Percentiles rank a stretch among this genome's conserved stretches.
Evolutionary conservation across 2,329 filamentous ascomycete genomes (phyloP).

Genomic region (Trichothecium roseum): DNA sequence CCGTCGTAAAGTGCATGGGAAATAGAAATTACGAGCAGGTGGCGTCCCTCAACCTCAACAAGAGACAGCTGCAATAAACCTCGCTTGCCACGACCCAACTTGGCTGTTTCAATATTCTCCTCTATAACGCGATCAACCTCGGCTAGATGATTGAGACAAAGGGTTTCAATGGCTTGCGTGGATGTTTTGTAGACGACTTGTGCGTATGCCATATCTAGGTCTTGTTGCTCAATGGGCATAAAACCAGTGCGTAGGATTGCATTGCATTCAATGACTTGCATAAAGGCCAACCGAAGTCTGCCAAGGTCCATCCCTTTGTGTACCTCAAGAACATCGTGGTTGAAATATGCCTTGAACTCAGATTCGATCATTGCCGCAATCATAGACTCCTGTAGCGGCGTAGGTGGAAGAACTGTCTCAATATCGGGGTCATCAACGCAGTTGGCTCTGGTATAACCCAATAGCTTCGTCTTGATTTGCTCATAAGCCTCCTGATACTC

Average conservation of each 20-base stretch:
- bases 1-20: conserved; percentile 87
- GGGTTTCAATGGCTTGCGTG: conserved; percentile 10
- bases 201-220: conserved; percentile 38
- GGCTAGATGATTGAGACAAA: conserved; percentile 14
- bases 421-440: conserved; percentile 26
- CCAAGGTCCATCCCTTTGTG: conserved; percentile 39
- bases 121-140: conserved; percentile 25
- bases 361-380: conserved; percentile 72
- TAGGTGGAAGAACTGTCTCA: conserved; percentile 59
- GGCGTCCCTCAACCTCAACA: conserved; percentile 7
- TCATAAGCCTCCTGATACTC: not conserved
- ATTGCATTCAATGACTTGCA: conserved; percentile 43
- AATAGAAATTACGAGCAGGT: conserved; percentile 56
- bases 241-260: conserved; percentile 73
- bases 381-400: conserved; percentile 81
- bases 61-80: conserved; percentile 36
- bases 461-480: conserved; percentile 22
- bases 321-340: conserved; percentile 66
- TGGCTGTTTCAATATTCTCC: conserved; percentile 1
- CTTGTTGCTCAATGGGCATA: conserved; percentile 49
- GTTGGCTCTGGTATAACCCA: conserved; percentile 19
- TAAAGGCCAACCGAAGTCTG: conserved; percentile 52
- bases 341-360: conserved; percentile 69
- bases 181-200: conserved; percentile 31
- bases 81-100: conserved; percentile 19